Base-by-base conservation (phyloP, 2,329 filamentous ascomycete genomes). In the Aspergillus intermedius region DNA sequence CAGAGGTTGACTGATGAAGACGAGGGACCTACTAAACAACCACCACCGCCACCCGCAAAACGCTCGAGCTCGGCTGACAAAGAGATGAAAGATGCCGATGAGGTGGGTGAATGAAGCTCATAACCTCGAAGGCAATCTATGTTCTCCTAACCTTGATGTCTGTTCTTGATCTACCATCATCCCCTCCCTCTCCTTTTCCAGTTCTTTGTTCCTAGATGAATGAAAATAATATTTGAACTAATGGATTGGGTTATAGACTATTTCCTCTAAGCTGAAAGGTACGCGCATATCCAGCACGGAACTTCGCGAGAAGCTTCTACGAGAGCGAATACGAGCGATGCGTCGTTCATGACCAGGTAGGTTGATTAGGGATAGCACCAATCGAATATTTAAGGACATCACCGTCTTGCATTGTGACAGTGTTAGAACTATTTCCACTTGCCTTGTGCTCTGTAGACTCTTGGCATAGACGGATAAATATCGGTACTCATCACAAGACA, bases 1-100 rank as follows among this genome's bases (percentile, higher is more conserved):
- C 66, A 65, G 51, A 70, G 64, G 55, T 63, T 65, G 54, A 61
- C 68, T 64, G 69, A 68, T 64, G 61, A 67, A 54, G 58, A 65
- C 37, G 56, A 66, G 45, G 58, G 61, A 32, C 39, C 56, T 44
- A 47, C 53, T 41, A 60, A 52, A 52, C 58, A 49, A 46, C 58
- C 58, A 22, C 50, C 55, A 15, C 50, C 54, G n/a, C 53, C 54
- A 35, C 52, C 51, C 34, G 53, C 55, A 37, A 52, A 53, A 30
- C 49, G 34, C n/a, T 40, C 49, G 17, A 54, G 30, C 44, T 47
- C 51, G 8, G 42, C 54, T 35, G 52, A 58, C 35, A 53, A 55
- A 39, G 51, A 59, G 44, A 60, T 49, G 49, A 60, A 57, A 45
- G 54, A 58, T 49, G 51, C 56, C 32, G 57, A 61, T 46, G 62